Evolutionary conservation across 192 early-diverging fungal species (phyloP), one percentile per base, ranked within the genome.

Genomic region (Gaertneriomyces semiglobifer): DNA sequence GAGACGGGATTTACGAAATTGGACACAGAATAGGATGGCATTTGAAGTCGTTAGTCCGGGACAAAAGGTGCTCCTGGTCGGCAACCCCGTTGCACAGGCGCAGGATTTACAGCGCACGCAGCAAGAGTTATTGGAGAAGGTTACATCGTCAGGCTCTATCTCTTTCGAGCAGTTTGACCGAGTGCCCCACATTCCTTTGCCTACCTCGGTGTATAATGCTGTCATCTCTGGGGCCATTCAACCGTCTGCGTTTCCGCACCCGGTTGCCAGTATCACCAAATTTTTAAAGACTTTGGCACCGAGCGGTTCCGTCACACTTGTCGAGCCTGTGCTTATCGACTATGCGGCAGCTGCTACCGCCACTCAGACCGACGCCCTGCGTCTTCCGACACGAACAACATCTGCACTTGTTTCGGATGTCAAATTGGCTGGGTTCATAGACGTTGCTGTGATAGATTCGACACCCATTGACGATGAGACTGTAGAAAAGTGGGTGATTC

Each of bases 91-190:
- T 43, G 76, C 74, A 33, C 64, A 66, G 12, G 63, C 74, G 4
- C 44, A 39, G 9, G 69, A 72, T 39, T 40, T 83, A 7, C 58
- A 70, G 42, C 6, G 40, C 0, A 61, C 68, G 8, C 72, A 73
- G 46, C 51, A 63, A 14, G 42, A 44, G 6, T 46, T 83, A 4
- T 19, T 51, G 7, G 19, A 41, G 4, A 50, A 65, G 10, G 88
- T 87, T 41, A 79, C 74, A 41, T 41, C 67, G 16, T 71, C 72
- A 12, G 90, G 86, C 6, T 76, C 64, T 14, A 87, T 93, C 8
- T 78, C 82, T 42, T 95, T 95, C 86, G 93, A 95, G 77, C 89
- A 90, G 63, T 72, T 92, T 8, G 92, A 95, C 68, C 78, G 92
- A 63, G 74, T 95, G 20, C 79, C 82, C 9, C 66, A 69, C 44